Conservation (phyloP, 1,139 yeast genomes). For the Candida dubliniensis region DNA sequence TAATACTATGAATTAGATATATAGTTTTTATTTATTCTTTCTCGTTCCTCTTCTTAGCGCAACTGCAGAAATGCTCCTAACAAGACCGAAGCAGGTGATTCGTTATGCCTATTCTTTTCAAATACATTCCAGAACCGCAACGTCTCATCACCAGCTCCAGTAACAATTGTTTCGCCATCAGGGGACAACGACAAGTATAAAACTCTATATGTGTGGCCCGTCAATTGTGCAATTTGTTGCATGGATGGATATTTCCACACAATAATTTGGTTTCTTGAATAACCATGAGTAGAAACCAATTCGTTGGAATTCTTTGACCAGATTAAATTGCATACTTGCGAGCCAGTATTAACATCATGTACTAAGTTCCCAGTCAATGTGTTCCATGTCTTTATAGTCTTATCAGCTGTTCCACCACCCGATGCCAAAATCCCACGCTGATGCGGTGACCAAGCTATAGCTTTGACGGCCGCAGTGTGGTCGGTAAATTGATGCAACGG, state of each 20-base stretch:
- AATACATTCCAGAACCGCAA: conserved; percentile 90
- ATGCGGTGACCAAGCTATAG: conserved; percentile 97
- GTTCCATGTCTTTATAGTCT: conserved; percentile 90
- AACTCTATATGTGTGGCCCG: conserved; percentile 94
- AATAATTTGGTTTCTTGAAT: conserved; percentile 83
- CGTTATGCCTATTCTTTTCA: conserved; percentile 65
- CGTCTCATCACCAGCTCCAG: conserved; percentile 99
- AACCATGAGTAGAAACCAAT: conserved; percentile 93
- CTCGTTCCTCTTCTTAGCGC: conserved; percentile 33
- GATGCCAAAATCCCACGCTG: conserved; percentile 90
- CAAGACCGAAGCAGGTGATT: conserved; percentile 61
- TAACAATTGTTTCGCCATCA: conserved; percentile 96
- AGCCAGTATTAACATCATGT: conserved; percentile 86
- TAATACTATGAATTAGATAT: conserved; percentile 12
- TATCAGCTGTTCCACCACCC: conserved; percentile 98
- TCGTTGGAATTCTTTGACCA: conserved; percentile 96
- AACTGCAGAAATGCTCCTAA: conserved; percentile 80
- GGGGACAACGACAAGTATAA: conserved; percentile 90
- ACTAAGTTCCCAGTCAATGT: conserved; percentile 74
- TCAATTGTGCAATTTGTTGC: conserved; percentile 90
- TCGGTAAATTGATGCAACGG: conserved; percentile 78
- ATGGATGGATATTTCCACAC: conserved; percentile 94
- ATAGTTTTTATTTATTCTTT: background rate
- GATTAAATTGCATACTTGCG: conserved; percentile 90
- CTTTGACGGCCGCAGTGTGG: conserved; percentile 95